Evolutionary conservation across 306 rosid genomes (phyloP), one percentile per base, ranked within the genome.

Genomic region (Lathyrus tuberosus): DNA sequence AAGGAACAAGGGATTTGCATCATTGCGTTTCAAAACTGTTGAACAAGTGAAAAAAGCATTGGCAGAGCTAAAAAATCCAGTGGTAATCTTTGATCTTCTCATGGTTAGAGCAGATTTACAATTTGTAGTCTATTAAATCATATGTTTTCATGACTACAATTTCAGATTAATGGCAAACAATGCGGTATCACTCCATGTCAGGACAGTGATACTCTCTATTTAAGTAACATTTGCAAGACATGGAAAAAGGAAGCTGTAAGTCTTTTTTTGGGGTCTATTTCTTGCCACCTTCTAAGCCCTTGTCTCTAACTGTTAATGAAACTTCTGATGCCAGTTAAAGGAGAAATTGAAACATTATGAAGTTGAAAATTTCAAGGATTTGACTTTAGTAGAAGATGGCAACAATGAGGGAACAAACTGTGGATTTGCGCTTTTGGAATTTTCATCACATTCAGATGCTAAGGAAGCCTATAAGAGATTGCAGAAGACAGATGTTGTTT

Each of bases 201-300:
- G 76, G 95, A 87, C 78, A 84, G 82, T 17, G 96, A 95, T 67
- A 91, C 99, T 38, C 91, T 95, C 30, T 89, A 87, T 78, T 75
- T 95, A 81, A 97, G 95, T 69, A 91, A 95, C 84, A 95, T 95
- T 69, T 87, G 95, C 96, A 87, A 87, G 91, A 71, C 91, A 44
- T 95, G 99, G 99, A 87, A 85, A 65, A 86, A 84, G 82, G 95
- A 91, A 73, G 87, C 92, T 70, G 99, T 94, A 91, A 91, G 99
- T 87, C 18, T 82, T 37, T 38, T 38, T 43, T 35, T 9, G 79
- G 47, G 82, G 76, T 61, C 83, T 72, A 28, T 58, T 5, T 60
- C 65, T 37, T 63, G 47, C 33, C 56, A 22, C 11, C 42, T 65
- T 69, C 69, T 76, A 67, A 75, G 51, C 61, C 71, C 42, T 46